Evolutionary conservation across 345 rosid species (phyloP).

Genomic region (Melaleuca alternifolia): DNA sequence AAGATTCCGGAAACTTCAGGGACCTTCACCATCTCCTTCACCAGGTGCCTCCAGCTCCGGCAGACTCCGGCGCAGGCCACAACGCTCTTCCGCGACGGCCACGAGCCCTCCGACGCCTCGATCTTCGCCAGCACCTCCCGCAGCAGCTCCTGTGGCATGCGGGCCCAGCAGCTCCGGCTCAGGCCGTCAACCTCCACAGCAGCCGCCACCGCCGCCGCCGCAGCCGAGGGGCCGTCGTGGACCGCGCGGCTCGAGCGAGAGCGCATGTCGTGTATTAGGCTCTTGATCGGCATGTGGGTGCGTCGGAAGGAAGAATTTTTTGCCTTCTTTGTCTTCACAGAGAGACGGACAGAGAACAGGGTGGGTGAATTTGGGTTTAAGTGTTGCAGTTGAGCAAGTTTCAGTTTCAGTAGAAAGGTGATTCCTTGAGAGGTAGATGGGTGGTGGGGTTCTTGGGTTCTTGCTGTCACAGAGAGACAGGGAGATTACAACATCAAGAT

Average conservation of each 20-base stretch:
- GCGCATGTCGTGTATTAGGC: constrained; percentile 23
- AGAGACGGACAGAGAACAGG: neutral
- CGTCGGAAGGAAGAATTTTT: neutral
- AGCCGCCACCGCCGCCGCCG: constrained; percentile 1
- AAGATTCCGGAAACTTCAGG: constrained; percentile 58
- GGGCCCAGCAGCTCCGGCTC: constrained; percentile 50
- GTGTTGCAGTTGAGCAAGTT: neutral
- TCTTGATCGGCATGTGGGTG: constrained; percentile 34
- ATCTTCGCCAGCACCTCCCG: constrained; percentile 55
- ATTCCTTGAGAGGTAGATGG: neutral
- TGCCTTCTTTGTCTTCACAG: neutral
- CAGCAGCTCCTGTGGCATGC: constrained; percentile 67
- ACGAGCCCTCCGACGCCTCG: constrained; percentile 49
- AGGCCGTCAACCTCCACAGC: neutral
- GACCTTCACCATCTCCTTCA: constrained; percentile 51
- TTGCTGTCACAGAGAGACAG: neutral
- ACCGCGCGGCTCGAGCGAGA: constrained; percentile 53
- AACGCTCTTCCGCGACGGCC: constrained; percentile 65
- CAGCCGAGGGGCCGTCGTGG: constrained; percentile 23
- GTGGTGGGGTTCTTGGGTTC: neutral
- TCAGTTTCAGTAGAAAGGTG: neutral
- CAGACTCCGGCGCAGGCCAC: constrained; percentile 90
- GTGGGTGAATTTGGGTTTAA: neutral
- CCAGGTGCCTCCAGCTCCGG: constrained; percentile 53
- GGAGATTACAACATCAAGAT: neutral